A percentile compares a stretch with the other conserved stretches of the same genome.
Evolutionary conservation across 495 filamentous ascomycete species (phyloP).

Genomic region (Podospora pseudoanserina): DNA sequence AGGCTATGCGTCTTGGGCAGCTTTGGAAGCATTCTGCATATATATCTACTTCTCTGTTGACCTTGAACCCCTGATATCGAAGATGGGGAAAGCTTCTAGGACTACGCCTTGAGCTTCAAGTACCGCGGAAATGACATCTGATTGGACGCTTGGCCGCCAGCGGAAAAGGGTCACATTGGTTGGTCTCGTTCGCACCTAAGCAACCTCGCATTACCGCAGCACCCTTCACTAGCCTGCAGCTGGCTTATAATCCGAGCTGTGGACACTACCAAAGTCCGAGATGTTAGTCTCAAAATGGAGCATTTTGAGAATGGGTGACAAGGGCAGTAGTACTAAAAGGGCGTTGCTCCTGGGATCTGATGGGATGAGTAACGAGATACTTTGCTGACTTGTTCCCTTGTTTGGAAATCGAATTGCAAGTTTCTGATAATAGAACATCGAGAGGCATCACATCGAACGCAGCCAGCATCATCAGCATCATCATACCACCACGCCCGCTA

Average conservation of each 20-base stretch:
- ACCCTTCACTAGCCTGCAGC: background rate
- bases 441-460: background rate
- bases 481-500: background rate
- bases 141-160: background rate
- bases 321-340: background rate
- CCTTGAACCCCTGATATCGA: background rate
- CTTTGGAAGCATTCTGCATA: background rate
- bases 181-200: background rate
- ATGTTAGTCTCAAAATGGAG: background rate
- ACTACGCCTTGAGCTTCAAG: background rate
- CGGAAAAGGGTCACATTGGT: background rate
- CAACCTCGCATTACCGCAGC: background rate
- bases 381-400: background rate
- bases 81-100: background rate
- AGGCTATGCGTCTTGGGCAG: background rate
- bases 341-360: background rate
- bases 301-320: background rate
- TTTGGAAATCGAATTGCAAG: background rate
- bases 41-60: background rate
- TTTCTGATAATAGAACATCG: background rate
- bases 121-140: background rate
- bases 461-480: background rate
- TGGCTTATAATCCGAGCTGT: constrained; percentile 4
- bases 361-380: background rate
- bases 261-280: constrained; percentile 3